Evolutionary conservation across 768 basidiomycete species (phyloP), one percentile per base, ranked within the genome.

Genomic region (Tulasnella sp.): DNA sequence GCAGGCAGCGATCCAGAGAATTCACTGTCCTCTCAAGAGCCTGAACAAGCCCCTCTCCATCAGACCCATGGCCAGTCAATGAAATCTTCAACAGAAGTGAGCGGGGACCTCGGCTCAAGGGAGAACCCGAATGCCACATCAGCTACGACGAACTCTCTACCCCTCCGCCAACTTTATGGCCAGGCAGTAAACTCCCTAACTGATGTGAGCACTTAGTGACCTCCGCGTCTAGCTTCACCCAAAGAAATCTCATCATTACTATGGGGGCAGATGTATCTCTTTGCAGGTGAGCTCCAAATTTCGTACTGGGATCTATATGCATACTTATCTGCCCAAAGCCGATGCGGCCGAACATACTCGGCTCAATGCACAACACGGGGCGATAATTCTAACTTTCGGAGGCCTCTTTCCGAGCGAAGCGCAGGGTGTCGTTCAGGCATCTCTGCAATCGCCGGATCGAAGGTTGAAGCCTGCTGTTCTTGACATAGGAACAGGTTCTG

Each of bases 311-410:
- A 9, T 27, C 27, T 24, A 34, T n/a, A 31, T n/a, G 12, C n/a
- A 31, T 27, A 62, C 31, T n/a, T 62, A 7, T 62, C 16, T 16
- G 18, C 12, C 31, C 6, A 16, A 62, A 75, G 74, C 18, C 18
- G 76, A 77, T 31, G 52, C 46, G 31, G 52, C 36, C 6, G 76
- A 77, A 18, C 76, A 77, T 77, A 27, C 48, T 40, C 52, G 76
- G 31, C 52, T 77, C 24, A n/a, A 77, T 62, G 31, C 58, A 9
- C 76, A 77, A 58, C 76, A 77, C 62, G 56, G 36, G 18, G 46
- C 58, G 14, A 40, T 77, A 31, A 77, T 27, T 18, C 68, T 56
- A 10, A 38, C 34, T 18, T 14, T 77, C 6, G 56, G 76, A 34
- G 76, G 76, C 38, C 52, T 77, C 52, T 36, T 42, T 52, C 44